Percentiles rank a stretch among this genome's conserved stretches.
phyloP scores from a whole-genome alignment of 2,329 filamentous ascomycete species.

The Alternaria novae-zelandiae region DNA sequence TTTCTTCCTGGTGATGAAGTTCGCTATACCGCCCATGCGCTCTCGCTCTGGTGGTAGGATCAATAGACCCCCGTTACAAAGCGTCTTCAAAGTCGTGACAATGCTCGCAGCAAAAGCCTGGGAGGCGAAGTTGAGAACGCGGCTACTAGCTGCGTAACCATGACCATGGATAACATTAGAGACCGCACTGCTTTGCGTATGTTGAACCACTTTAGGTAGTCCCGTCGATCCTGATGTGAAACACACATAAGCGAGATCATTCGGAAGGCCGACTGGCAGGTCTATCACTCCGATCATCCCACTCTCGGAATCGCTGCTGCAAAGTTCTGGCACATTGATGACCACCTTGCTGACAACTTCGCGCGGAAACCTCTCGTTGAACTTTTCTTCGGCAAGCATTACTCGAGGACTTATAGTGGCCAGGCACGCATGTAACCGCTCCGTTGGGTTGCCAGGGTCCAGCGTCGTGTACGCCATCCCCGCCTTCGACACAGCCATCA shows the following conservation, averaged over 20 bases:
- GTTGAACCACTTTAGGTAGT: slow-evolving; percentile 52
- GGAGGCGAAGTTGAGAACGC: slow-evolving; percentile 8
- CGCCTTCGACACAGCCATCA: slow-evolving; percentile 7
- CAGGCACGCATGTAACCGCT: slow-evolving; percentile 1
- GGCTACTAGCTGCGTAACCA: background rate
- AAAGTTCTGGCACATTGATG: background rate
- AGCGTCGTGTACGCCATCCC: slow-evolving; percentile 4
- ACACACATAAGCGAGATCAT: slow-evolving; percentile 47
- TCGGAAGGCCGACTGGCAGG: background rate
- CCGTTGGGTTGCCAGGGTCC: slow-evolving; percentile 1
- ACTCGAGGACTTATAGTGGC: background rate
- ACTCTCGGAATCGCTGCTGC: background rate
- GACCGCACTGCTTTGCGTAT: slow-evolving; percentile 11
- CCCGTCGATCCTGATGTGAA: slow-evolving; percentile 57
- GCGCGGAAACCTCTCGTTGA: background rate
- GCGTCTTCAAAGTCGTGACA: slow-evolving; percentile 3
- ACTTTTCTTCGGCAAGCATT: background rate
- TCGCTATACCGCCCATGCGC: slow-evolving; percentile 8
- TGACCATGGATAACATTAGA: slow-evolving; percentile 2
- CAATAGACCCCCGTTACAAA: slow-evolving; percentile 2
- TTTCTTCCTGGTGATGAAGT: slow-evolving; percentile 4
- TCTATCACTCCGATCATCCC: background rate
- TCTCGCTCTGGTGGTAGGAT: slow-evolving; percentile 5
- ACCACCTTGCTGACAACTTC: background rate
- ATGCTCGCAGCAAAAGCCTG: slow-evolving; percentile 3